Percentiles rank a stretch among this genome's conserved stretches.
These are phyloP conservation scores for Colletotrichum eleusines DNA, from an alignment of 2,329 filamentous ascomycete genomes.

Conservation along the genomic window DNA sequence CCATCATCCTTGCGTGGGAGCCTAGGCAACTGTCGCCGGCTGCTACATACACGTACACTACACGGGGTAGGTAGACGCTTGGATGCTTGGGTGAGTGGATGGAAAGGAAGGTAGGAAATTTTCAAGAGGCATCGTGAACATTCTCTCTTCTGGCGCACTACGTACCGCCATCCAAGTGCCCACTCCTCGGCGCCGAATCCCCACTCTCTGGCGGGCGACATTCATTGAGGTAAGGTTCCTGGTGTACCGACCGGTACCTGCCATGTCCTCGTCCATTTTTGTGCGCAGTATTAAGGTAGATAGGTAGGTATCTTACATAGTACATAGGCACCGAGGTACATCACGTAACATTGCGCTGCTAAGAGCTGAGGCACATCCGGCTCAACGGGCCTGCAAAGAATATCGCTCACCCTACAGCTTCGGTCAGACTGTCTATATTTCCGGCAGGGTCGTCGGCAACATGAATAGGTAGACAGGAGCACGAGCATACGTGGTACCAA, in stretches of 20 bases:
- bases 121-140: constrained; percentile 40
- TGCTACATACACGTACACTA: no score
- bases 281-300: neutral
- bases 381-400: constrained; percentile 33
- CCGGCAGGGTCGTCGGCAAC: constrained; percentile 13
- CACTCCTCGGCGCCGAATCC: constrained; percentile 31
- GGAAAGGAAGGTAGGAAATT: constrained; percentile 14
- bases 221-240: neutral
- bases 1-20: constrained; percentile 34
- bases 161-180: constrained; percentile 10
- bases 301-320: neutral
- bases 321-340: no score
- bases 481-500: no score
- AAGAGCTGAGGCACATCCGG: constrained; percentile 16
- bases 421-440: constrained; percentile 11
- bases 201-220: constrained; percentile 29
- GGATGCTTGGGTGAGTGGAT: neutral
- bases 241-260: constrained; percentile 26
- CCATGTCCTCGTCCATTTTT: neutral
- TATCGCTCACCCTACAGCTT: constrained; percentile 30
- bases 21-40: no score
- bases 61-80: no score
- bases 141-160: constrained; percentile 20
- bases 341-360: neutral
- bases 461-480: neutral